These are phyloP conservation scores for Cochlearia excelsa DNA, from an alignment of 345 rosid genomes.

Conservation along the genomic window DNA sequence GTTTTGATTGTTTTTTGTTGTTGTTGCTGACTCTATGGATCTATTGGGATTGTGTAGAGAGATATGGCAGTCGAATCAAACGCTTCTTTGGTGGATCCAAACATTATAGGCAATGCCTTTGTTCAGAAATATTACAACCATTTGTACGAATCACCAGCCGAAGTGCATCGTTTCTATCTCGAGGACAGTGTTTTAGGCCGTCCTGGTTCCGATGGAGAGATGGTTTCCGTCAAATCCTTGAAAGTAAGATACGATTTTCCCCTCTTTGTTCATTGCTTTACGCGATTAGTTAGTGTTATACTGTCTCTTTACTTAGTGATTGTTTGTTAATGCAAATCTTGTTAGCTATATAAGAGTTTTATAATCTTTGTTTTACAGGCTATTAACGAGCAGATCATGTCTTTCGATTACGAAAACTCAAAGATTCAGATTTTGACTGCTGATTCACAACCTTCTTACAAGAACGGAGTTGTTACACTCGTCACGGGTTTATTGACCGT, in stretches of 20 bases:
- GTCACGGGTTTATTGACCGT: constrained; percentile 69
- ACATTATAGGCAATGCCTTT: constrained; percentile 62
- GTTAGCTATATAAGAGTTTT: too few species aligned
- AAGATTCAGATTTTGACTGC: constrained; percentile 60
- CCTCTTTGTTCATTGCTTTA: background rate
- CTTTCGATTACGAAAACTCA: constrained; percentile 48
- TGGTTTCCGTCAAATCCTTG: constrained; percentile 61
- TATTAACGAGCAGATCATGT: constrained; percentile 64
- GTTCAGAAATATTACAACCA: constrained; percentile 61
- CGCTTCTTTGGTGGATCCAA: constrained; percentile 45
- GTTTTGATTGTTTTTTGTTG: too few species aligned
- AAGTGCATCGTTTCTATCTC: constrained; percentile 61
- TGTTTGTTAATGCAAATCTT: too few species aligned
- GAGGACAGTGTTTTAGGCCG: constrained; percentile 65
- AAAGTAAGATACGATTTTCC: constrained; percentile 34
- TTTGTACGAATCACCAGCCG: constrained; percentile 43
- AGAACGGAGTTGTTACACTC: constrained; percentile 56
- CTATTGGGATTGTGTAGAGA: constrained; percentile 30
- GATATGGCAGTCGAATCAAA: constrained; percentile 46
- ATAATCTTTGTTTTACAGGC: constrained; percentile 38
- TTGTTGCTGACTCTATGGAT: background rate
- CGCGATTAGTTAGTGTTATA: too few species aligned
- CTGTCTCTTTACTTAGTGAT: too few species aligned
- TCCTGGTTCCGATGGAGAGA: constrained; percentile 54
- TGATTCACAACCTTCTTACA: constrained; percentile 63